Evolutionary conservation across 352 stramenopile species (phyloP).

Genomic region (Phytophthora lateralis): DNA sequence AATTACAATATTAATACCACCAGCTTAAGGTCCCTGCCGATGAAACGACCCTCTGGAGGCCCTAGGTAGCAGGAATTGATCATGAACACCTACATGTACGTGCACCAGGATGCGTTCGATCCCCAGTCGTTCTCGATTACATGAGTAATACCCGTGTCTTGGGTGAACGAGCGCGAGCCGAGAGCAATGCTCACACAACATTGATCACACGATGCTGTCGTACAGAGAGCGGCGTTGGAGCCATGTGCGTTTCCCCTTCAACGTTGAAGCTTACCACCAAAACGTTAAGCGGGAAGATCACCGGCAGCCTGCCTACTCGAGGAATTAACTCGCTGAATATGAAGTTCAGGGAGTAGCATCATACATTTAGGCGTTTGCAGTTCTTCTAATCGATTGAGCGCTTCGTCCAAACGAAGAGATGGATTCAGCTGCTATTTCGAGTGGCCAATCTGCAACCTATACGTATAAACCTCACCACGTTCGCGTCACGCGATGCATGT

Average conservation of each 20-base stretch:
- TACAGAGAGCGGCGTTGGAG: constrained; percentile 8
- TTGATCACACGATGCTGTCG: constrained; percentile 16
- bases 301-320: background rate
- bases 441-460: too few relatives aligned
- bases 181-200: constrained; percentile 9
- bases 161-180: background rate
- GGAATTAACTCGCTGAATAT: background rate
- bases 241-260: constrained; percentile 1
- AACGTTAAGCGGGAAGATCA: constrained; percentile 4
- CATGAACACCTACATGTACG: too few relatives aligned
- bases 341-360: too few relatives aligned
- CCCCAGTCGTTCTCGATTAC: too few relatives aligned
- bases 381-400: too few relatives aligned
- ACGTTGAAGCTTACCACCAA: constrained; percentile 16
- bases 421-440: too few relatives aligned
- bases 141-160: background rate
- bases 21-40: too few relatives aligned
- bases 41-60: too few relatives aligned
- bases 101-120: background rate
- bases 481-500: constrained; percentile 3
- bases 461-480: constrained; percentile 1
- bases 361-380: background rate
- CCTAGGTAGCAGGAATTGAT: too few relatives aligned
- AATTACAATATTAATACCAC: too few relatives aligned
- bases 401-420: too few relatives aligned